A percentile compares a stretch with the other conserved stretches of the same genome.
These are phyloP conservation scores for Annulohypoxylon stygium DNA, from an alignment of 495 filamentous ascomycete species.

Conservation along the genomic window DNA sequence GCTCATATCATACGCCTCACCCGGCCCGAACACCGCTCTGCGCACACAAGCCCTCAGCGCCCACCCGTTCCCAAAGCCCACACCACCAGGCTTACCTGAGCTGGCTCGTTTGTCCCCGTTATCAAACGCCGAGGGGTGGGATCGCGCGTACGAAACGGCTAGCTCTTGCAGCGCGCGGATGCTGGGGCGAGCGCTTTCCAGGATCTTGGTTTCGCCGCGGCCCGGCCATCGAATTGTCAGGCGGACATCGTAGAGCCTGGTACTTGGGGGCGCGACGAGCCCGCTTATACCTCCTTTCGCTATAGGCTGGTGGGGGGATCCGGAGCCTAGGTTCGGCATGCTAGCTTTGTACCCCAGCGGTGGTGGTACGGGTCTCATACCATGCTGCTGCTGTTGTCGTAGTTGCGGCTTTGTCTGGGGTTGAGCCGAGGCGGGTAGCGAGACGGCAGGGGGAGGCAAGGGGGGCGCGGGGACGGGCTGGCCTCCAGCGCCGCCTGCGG, in stretches of 20 bases:
- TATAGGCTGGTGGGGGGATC: background rate
- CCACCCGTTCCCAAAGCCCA: background rate
- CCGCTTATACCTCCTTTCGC: background rate
- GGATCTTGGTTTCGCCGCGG: slow-evolving; percentile 50
- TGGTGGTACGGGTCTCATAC: background rate
- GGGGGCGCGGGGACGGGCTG: slow-evolving; percentile 12
- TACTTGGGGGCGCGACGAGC: background rate
- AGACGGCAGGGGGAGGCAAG: background rate
- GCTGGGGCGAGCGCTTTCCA: slow-evolving; percentile 43
- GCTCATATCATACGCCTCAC: slow-evolving; percentile 53
- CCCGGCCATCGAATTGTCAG: slow-evolving; percentile 51
- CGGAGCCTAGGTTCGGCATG: slow-evolving; percentile 1
- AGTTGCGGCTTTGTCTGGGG: too few relatives aligned
- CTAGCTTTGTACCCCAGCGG: slow-evolving; percentile 24
- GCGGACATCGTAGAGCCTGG: slow-evolving; percentile 39
- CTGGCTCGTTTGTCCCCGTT: background rate
- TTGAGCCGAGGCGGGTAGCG: too few relatives aligned
- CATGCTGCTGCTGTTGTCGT: too few relatives aligned
- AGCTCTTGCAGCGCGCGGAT: slow-evolving; percentile 46
- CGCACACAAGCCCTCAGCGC: slow-evolving; percentile 38
- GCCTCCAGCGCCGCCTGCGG: background rate
- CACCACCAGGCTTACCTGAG: background rate
- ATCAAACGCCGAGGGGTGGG: slow-evolving; percentile 31
- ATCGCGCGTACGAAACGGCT: slow-evolving; percentile 47
- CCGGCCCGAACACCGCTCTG: slow-evolving; percentile 36